Evolutionary conservation across 2,329 filamentous ascomycete species (phyloP).

Genomic region (Penicillium crustosum): DNA sequence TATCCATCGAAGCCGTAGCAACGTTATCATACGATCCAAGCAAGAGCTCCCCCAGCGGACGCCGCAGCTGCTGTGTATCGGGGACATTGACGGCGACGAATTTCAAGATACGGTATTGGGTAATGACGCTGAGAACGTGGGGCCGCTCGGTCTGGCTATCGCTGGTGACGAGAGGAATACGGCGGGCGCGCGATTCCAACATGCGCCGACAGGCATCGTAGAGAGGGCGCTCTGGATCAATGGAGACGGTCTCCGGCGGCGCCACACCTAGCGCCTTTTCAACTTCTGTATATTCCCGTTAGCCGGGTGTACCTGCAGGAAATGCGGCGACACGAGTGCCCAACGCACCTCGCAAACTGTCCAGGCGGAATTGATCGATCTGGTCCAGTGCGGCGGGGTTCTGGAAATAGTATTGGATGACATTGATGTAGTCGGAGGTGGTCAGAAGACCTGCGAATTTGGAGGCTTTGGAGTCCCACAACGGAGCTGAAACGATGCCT

Average conservation of each 20-base stretch:
- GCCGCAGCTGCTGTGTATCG: conserved; percentile 84
- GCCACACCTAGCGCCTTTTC: conserved; percentile 89
- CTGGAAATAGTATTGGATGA: conserved; percentile 99
- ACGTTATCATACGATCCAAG: conserved; percentile 82
- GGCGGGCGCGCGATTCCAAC: conserved; percentile 86
- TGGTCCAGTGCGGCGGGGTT: conserved; percentile 85
- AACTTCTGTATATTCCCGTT: conserved; percentile 64
- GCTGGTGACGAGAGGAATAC: conserved; percentile 89
- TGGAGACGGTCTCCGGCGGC: conserved; percentile 92
- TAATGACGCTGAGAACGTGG: conserved; percentile 94
- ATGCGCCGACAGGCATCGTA: conserved; percentile 95
- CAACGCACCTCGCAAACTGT: conserved; percentile 77
- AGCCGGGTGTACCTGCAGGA: conserved; percentile 7
- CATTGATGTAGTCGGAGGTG: conserved; percentile 96
- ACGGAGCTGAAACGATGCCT: conserved; percentile 96
- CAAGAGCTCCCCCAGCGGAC: conserved; percentile 78
- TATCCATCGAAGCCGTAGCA: conserved; percentile 82
- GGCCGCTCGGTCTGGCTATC: conserved; percentile 91
- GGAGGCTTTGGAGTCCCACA: conserved; percentile 93
- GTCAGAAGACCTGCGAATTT: conserved; percentile 93
- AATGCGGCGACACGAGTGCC: background rate
- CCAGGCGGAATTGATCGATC: conserved; percentile 90
- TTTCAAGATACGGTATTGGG: conserved; percentile 96
- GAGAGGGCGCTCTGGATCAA: conserved; percentile 82
- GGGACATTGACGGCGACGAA: conserved; percentile 95